Conservation (phyloP, 2,329 filamentous ascomycete genomes). For the Nothophoma quercina region DNA sequence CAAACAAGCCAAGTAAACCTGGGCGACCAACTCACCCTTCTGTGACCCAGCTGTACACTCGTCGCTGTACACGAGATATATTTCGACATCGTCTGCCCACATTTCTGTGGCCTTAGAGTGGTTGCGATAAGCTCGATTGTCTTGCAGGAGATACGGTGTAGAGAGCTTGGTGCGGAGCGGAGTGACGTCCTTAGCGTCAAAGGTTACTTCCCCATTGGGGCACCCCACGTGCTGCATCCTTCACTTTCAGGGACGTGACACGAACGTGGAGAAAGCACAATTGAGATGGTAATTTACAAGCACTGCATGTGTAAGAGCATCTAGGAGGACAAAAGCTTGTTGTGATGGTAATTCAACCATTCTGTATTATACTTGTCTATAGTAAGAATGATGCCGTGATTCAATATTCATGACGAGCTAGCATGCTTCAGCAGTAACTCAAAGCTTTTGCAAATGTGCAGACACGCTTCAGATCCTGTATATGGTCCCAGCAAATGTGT, state of each 20-base stretch:
- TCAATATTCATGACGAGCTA: slow-evolving; percentile 12
- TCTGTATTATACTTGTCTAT: slow-evolving; percentile 18
- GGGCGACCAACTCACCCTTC: slow-evolving; percentile 32
- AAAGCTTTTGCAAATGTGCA: slow-evolving; percentile 3
- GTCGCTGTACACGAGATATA: slow-evolving; percentile 35
- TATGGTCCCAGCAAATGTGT: background rate
- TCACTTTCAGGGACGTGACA: background rate
- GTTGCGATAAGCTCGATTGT: background rate
- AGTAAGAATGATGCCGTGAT: slow-evolving; percentile 5
- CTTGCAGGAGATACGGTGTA: background rate
- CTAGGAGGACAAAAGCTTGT: background rate
- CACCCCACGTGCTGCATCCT: background rate
- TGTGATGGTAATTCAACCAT: slow-evolving; percentile 4
- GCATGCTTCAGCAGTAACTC: slow-evolving; percentile 1
- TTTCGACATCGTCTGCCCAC: slow-evolving; percentile 21
- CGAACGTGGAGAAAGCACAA: background rate
- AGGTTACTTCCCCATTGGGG: slow-evolving; percentile 2
- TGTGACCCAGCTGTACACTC: slow-evolving; percentile 30
- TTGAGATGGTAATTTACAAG: background rate
- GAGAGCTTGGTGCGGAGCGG: slow-evolving; percentile 6
- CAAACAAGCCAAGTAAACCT: background rate
- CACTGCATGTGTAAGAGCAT: background rate
- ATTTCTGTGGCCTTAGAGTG: background rate
- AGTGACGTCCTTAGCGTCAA: slow-evolving; percentile 19
- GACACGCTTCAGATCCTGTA: background rate